Base-by-base conservation (phyloP, 2,329 filamentous ascomycete species). In the Xylariaceae sp. region DNA sequence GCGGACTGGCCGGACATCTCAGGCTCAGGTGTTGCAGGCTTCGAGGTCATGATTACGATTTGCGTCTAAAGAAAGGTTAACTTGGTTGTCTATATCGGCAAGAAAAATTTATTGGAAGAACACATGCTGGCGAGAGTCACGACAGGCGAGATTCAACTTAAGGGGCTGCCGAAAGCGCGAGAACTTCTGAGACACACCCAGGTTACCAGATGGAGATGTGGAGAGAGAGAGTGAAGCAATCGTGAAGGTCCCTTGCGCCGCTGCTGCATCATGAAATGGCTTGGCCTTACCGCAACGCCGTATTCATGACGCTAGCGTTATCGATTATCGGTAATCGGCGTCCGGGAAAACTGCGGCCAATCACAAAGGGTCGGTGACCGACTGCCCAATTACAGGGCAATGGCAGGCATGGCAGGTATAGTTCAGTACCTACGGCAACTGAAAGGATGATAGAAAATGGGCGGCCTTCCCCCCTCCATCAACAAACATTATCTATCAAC, bases 161-260 rank as follows among this genome's bases (percentile, higher is more conserved):
- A 58, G 43, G 52, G 48, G 56, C 17, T 12, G 39, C 39, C 36
- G 34, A 50, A 45, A 40, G 56, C 29, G 48, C 39, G 45, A 28
- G 46, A 39, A 50, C 28, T 53, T 60, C 56, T 56, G 56, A 56
- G 53, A 62, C 53, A 53, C 56, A 37, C 53, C 41, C 60, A 56
- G 56, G 36, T 34, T 33, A 28, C 39, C 34, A 36, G 40, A 24
- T 40, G 52, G 37, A 40, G 52, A 29, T 41, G 57, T 33, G 47
- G 52, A 45, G 48, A 40, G 39, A 48, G 48, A 54, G 44, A 37
- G 48, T 60, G 60, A 62, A 44, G 56, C 52, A 45, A 60, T 62
- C 52, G 56, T 60, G 28, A 56, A 60, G 21, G 52, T 51, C 48
- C 44, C 40, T 56, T 48, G 45, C 56, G 59, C 56, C 36, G 46